Evolutionary conservation across 2,329 filamentous ascomycete genomes (phyloP).

Genomic region (Clonostachys solani): DNA sequence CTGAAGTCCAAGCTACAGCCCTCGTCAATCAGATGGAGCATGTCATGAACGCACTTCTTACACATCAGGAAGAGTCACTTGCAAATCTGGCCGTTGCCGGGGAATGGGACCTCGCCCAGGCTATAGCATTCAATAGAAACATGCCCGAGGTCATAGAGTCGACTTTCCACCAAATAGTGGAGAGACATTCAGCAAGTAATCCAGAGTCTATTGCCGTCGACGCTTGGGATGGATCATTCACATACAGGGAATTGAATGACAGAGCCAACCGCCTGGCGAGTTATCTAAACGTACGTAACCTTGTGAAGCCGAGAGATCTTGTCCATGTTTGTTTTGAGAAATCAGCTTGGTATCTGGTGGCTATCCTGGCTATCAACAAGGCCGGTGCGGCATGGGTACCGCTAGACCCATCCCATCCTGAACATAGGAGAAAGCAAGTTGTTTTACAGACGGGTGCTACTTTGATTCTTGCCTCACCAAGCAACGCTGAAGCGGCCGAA

Average conservation of each 20-base stretch:
- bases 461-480: not conserved
- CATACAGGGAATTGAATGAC: slow-evolving; percentile 25
- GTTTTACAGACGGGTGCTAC: not conserved
- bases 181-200: slow-evolving; percentile 19
- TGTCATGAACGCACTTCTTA: slow-evolving; percentile 5
- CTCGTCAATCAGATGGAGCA: slow-evolving; percentile 8
- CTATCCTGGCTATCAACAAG: slow-evolving; percentile 5
- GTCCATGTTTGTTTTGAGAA: slow-evolving; percentile 6
- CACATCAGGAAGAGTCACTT: not conserved
- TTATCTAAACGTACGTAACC: slow-evolving; percentile 1
- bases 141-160: slow-evolving; percentile 1
- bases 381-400: slow-evolving; percentile 3
- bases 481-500: not conserved
- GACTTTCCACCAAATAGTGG: slow-evolving; percentile 33
- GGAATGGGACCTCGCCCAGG: slow-evolving; percentile 2
- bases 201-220: slow-evolving; percentile 26
- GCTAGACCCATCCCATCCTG: slow-evolving; percentile 3
- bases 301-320: not conserved
- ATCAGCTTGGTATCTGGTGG: slow-evolving; percentile 2
- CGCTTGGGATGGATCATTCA: slow-evolving; percentile 34
- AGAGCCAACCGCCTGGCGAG: slow-evolving; percentile 5
- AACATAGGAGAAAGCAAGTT: not conserved
- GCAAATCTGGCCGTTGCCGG: not conserved
- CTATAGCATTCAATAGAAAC: not conserved
- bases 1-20: slow-evolving; percentile 4